These are phyloP conservation scores for Coelomomyces lativittatus DNA, from an alignment of 371 early-diverging fungal species.

Conservation along the genomic window DNA sequence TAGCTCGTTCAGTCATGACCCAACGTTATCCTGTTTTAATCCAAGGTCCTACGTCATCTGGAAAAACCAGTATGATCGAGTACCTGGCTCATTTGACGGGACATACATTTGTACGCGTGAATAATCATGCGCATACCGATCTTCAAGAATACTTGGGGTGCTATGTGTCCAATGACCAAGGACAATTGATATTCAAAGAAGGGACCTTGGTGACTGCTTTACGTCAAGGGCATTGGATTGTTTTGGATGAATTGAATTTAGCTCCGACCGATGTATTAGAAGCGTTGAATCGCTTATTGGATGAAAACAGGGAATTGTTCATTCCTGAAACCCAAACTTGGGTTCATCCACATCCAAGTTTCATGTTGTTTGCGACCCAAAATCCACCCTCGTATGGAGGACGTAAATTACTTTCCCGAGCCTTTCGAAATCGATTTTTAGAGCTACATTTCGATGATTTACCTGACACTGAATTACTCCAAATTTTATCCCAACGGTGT, in stretches of 20 bases:
- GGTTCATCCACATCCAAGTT: constrained; percentile 87
- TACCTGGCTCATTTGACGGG: constrained; percentile 84
- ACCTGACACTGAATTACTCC: constrained; percentile 70
- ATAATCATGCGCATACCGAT: constrained; percentile 99
- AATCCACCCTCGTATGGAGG: constrained; percentile 98
- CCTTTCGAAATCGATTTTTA: constrained; percentile 98
- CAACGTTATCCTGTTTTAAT: constrained; percentile 89
- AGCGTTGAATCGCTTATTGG: constrained; percentile 94
- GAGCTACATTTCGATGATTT: constrained; percentile 91
- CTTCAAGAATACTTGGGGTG: constrained; percentile 95
- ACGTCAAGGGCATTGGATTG: constrained; percentile 95
- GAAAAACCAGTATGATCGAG: constrained; percentile 98
- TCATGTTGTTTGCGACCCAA: constrained; percentile 99
- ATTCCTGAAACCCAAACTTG: constrained; percentile 92
- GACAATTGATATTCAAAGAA: constrained; percentile 81
- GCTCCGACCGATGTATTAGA: constrained; percentile 98
- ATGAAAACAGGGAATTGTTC: constrained; percentile 95
- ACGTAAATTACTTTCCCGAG: constrained; percentile 92
- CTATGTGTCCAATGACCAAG: constrained; percentile 61
- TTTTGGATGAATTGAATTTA: constrained; percentile 98
- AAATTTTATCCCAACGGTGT: constrained; percentile 68
- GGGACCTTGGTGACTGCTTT: constrained; percentile 93
- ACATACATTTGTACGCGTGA: constrained; percentile 93
- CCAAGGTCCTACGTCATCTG: constrained; percentile 98
- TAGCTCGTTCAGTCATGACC: constrained; percentile 83